Base-by-base conservation (phyloP, 495 filamentous ascomycete species). In the Lasiosphaeria ovina region DNA sequence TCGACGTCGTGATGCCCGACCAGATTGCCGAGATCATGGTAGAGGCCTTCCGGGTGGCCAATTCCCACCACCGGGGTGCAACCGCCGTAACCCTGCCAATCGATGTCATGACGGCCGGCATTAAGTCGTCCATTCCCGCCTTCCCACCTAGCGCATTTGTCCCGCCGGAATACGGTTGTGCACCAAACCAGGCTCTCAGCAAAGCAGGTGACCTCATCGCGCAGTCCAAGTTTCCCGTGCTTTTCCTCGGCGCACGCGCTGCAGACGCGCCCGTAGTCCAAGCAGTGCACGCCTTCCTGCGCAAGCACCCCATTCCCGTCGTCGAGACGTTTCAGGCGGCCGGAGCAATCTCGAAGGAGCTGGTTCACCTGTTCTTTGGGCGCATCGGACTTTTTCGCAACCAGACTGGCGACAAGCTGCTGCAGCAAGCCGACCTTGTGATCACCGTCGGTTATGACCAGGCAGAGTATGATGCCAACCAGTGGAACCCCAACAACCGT, bases 291-390 rank as follows among this genome's bases (percentile, higher is more conserved):
- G 45, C 56, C 40, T 69, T 75, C 36, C 66, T 75, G 3, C 59
- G 62, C 4, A 63, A 64, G 34, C 67, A 69, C 50, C 72, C 71
- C 12, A 65, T 75, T 44, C 71, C 73, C 10, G 73, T 75, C 0
- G 64, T 77, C 14, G 74, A 77, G 65, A 77, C 74, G 1, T 77
- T 77, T 53, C 73, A 77, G 50, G 74, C 74, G 9, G 74, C 74
- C 3, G 74, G 74, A 32, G 68, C 71, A 11, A 64, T 77, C 16
- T 71, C 73, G 2, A 54, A 69, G 48, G 66, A 71, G 16, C 68
- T 72, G 12, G 63, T 68, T 2, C 69, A 71, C 35, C 65, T 74
- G 38, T 76, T 74, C 68, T 74, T 63, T 55, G 74, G 74, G 24
- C 63, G 74, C 4, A 65, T 76, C n/a, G 74, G 74, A 0, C 65